phyloP scores from a whole-genome alignment of 2,329 filamentous ascomycete genomes.

The Alternaria triticina region DNA sequence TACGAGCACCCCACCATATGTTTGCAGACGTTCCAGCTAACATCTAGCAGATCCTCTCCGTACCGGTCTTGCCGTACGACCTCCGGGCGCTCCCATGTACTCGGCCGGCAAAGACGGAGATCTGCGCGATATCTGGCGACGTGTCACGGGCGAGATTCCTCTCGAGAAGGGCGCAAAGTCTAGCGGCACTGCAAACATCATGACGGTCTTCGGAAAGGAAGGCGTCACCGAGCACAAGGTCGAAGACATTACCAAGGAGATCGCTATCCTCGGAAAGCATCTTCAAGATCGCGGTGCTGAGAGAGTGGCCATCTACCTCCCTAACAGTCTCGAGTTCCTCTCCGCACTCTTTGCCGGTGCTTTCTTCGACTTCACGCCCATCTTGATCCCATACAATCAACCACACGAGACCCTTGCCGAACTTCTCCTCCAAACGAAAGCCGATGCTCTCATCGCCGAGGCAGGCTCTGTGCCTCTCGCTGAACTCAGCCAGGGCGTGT shows the following conservation, averaged over 20 bases:
- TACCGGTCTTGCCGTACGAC: constrained; percentile 71
- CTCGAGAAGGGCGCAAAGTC: constrained; percentile 69
- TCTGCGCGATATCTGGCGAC: constrained; percentile 87
- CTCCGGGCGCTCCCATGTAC: constrained; percentile 81
- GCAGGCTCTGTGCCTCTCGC: constrained; percentile 88
- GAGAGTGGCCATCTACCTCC: constrained; percentile 86
- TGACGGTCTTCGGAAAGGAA: constrained; percentile 80
- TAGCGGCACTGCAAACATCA: constrained; percentile 71
- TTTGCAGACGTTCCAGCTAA: constrained; percentile 20
- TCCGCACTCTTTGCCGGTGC: constrained; percentile 81
- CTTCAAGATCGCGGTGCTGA: constrained; percentile 71
- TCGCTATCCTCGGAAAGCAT: constrained; percentile 83
- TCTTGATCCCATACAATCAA: constrained; percentile 84
- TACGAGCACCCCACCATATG: constrained; percentile 13
- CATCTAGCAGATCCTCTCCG: constrained; percentile 42
- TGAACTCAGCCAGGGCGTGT: constrained; percentile 70
- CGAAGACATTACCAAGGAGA: constrained; percentile 80
- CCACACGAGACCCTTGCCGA: constrained; percentile 71
- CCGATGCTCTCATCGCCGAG: constrained; percentile 81
- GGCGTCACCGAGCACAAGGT: constrained; percentile 72
- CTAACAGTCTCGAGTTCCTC: constrained; percentile 90
- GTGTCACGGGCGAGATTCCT: constrained; percentile 68
- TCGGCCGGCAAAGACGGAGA: constrained; percentile 84
- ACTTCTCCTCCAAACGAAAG: constrained; percentile 74
- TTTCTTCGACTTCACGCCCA: constrained; percentile 86